Percentiles rank a stretch among this genome's conserved stretches.
Evolutionary conservation across 495 filamentous ascomycete species (phyloP).

Genomic region (Xylaria castorea): DNA sequence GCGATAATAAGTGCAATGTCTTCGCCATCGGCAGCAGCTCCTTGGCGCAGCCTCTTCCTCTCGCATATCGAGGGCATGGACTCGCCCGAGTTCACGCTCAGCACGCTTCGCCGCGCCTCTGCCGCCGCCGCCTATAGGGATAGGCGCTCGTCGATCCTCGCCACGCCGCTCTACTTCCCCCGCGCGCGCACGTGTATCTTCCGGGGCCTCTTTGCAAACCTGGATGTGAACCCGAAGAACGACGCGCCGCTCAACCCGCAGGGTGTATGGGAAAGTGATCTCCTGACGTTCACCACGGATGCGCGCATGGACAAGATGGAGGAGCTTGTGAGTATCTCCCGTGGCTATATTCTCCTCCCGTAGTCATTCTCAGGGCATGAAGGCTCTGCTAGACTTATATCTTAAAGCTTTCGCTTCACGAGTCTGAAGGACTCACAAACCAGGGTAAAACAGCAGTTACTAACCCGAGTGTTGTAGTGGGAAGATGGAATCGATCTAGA

Average conservation of each 20-base stretch:
- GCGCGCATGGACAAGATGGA: slow-evolving; percentile 80
- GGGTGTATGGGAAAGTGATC: slow-evolving; percentile 70
- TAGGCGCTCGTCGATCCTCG: slow-evolving; percentile 20
- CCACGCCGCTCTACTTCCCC: slow-evolving; percentile 39
- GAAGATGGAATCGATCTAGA: slow-evolving; percentile 25
- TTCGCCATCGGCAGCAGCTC: slow-evolving; percentile 31
- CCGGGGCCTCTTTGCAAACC: slow-evolving; percentile 80
- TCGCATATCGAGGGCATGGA: slow-evolving; percentile 66
- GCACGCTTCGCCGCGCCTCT: slow-evolving; percentile 62
- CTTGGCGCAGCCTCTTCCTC: slow-evolving; percentile 73
- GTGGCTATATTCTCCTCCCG: background rate
- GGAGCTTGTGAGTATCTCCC: slow-evolving; percentile 62
- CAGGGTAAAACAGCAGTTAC: background rate
- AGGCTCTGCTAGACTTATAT: background rate
- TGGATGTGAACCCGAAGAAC: slow-evolving; percentile 71
- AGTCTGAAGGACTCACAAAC: background rate
- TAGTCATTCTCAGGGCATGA: background rate
- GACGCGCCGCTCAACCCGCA: slow-evolving; percentile 65
- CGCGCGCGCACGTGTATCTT: slow-evolving; percentile 65
- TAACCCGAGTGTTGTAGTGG: slow-evolving; percentile 25
- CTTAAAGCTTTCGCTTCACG: too few relatives aligned
- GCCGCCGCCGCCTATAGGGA: slow-evolving; percentile 7
- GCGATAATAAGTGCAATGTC: slow-evolving; percentile 27
- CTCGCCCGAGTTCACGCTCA: slow-evolving; percentile 73
- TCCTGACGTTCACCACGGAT: slow-evolving; percentile 86